A percentile compares a stretch with the other conserved stretches of the same genome.
Evolutionary conservation across 2,329 filamentous ascomycete species (phyloP).

Genomic region (Aureobasidium subglaciale): DNA sequence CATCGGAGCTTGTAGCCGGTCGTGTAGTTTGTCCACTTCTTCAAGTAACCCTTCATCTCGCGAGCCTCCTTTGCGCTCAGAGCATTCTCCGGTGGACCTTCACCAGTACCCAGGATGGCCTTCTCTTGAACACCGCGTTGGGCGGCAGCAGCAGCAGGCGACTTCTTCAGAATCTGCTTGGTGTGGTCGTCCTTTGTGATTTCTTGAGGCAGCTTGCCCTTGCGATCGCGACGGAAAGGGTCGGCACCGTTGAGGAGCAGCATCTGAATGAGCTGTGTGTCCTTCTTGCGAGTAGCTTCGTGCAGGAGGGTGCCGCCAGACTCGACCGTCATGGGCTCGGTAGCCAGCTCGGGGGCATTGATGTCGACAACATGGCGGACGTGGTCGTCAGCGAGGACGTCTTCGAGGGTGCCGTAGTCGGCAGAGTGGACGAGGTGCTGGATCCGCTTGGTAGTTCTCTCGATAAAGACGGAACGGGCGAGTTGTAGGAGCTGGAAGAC

Average conservation of each 20-base stretch:
- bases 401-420: conserved; percentile 71
- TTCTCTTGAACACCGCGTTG: conserved; percentile 96
- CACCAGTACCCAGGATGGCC: conserved; percentile 62
- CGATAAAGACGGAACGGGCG: conserved; percentile 80
- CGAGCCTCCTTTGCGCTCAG: conserved; percentile 75
- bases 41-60: conserved; percentile 97
- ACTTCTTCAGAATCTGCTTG: conserved; percentile 82
- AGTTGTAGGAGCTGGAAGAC: conserved; percentile 95
- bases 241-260: conserved; percentile 90
- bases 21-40: conserved; percentile 99
- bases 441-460: conserved; percentile 75
- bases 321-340: conserved; percentile 68
- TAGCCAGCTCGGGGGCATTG: conserved; percentile 82
- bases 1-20: conserved; percentile 93
- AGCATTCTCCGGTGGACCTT: conserved; percentile 39
- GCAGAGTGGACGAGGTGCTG: conserved; percentile 67
- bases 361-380: conserved; percentile 85
- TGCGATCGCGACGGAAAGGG: conserved; percentile 89
- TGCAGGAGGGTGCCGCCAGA: conserved; percentile 88
- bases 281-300: conserved; percentile 82
- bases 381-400: conserved; percentile 73
- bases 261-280: conserved; percentile 80
- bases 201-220: conserved; percentile 91
- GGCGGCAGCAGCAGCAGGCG: conserved; percentile 86
- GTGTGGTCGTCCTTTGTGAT: conserved; percentile 92